Evolutionary conservation across 2,329 filamentous ascomycete species (phyloP), one percentile per base, ranked within the genome.

Genomic region (Rhynchosporium graminicola): DNA sequence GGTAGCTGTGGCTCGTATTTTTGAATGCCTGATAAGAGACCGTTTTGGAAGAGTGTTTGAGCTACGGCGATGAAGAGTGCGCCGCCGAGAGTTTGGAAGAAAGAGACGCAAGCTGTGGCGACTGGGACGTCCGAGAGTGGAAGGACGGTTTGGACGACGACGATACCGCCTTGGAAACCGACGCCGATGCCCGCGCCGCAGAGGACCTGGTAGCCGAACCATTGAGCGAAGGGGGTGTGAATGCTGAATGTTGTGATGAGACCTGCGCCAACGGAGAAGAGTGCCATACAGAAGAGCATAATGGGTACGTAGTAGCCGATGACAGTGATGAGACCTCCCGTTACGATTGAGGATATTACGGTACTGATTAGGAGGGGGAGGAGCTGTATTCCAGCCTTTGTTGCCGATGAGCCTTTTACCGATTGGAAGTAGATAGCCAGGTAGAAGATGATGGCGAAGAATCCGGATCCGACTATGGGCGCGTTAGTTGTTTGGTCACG

Each of bases 21-120:
- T n/a, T 71, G 66, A 3, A 91, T 77, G 42, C 82, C 78, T 3
- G 78, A 73, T 51, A 85, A 76, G 20, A 91, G 77, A 0, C 81
- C 83, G 69, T 89, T 89, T 65, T 85, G 82, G 76, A 91, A 90
- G 51, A 89, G 80, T 26, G 86, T 84, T 72, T 91, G 85, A 0
- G 83, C 83, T 9, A 89, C 83, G 5, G 84, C 82, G 54, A 91
- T 82, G 67, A 85, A 84, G 29, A 91, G 75, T 2, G 88, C 85
- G 3, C 87, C 87, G 46, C 87, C 87, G 3, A 91, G 79, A 1
- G 80, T 80, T 70, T 89, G 85, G 76, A 85, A 86, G 75, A 90
- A 88, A 42, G 81, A 78, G 1, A 84, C 77, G 57, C 76, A 80
- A 5, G 82, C 80, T 4, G 80, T 82, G 33, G 76, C 83, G 1